Evolutionary conservation across 139 green algal species (phyloP).

Genomic region (Picochlorum sp.): DNA sequence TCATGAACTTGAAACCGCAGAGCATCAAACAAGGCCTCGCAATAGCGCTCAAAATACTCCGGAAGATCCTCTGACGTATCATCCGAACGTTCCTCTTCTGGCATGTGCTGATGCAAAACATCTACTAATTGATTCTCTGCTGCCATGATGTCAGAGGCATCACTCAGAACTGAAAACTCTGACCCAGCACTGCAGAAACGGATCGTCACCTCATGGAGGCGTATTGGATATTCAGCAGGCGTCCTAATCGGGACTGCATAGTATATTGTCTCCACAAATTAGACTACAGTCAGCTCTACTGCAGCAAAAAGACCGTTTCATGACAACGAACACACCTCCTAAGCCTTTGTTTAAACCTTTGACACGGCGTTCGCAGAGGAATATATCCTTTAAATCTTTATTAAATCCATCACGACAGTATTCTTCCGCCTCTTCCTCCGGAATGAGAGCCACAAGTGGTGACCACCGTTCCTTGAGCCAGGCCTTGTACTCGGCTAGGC

Average conservation of each 20-base stretch:
- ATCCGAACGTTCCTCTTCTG: slow-evolving; percentile 29
- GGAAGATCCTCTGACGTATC: neutral
- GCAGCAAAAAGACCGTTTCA: neutral
- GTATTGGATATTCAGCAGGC: slow-evolving; percentile 57
- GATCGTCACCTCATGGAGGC: slow-evolving; percentile 64
- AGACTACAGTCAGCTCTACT: neutral
- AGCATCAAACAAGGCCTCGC: slow-evolving; percentile 51
- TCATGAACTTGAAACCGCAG: neutral
- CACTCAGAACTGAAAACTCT: slow-evolving; percentile 9
- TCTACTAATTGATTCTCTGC: neutral
- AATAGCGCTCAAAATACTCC: slow-evolving; percentile 73
- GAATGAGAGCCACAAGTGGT: too few species aligned
- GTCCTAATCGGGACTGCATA: slow-evolving; percentile 43
- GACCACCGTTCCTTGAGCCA: too few species aligned
- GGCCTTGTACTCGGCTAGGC: too few species aligned
- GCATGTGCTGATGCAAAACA: neutral
- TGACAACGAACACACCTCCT: neutral
- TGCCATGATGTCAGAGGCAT: neutral
- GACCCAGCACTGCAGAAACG: slow-evolving; percentile 46
- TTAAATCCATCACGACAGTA: too few species aligned
- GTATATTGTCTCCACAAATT: neutral
- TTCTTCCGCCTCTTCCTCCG: too few species aligned
- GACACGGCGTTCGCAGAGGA: too few species aligned
- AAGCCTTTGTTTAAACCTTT: too few species aligned
- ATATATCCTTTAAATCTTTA: too few species aligned